These are phyloP conservation scores for Citrus medica DNA, from an alignment of 345 rosid species.

Conservation along the genomic window DNA sequence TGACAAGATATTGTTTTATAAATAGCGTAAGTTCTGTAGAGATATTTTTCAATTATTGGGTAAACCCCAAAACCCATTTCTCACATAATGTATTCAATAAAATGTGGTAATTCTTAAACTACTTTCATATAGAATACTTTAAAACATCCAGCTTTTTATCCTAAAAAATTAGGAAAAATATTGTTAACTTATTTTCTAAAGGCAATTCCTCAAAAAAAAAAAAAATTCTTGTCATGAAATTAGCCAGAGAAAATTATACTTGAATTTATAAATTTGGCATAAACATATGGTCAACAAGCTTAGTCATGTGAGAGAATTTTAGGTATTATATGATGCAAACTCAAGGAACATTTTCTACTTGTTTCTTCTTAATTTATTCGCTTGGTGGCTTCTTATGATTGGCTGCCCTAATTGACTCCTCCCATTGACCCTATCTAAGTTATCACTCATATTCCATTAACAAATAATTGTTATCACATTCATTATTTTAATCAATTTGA, in stretches of 20 bases:
- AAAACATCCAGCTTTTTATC: too few relatives aligned
- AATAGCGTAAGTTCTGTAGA: neutral
- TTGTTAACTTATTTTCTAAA: too few relatives aligned
- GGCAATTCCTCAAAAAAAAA: neutral
- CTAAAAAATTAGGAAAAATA: neutral
- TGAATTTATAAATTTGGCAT: neutral
- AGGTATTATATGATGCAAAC: neutral
- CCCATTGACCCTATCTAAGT: neutral
- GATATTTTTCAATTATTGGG: neutral
- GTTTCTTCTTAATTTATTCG: neutral
- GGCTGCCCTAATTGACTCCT: neutral
- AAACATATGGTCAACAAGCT: neutral
- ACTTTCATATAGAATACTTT: neutral
- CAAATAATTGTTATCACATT: neutral
- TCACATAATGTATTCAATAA: too few relatives aligned
- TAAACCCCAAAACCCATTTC: too few relatives aligned
- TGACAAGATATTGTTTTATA: neutral
- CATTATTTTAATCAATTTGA: neutral
- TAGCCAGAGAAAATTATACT: neutral
- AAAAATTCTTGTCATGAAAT: neutral
- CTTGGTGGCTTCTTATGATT: neutral
- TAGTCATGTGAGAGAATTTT: neutral
- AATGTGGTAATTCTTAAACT: neutral
- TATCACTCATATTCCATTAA: neutral
- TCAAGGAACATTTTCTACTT: neutral